Percentiles rank a stretch among this genome's conserved stretches.
phyloP scores from a whole-genome alignment of 2,329 filamentous ascomycete species.

The Metarhizium rileyi region DNA sequence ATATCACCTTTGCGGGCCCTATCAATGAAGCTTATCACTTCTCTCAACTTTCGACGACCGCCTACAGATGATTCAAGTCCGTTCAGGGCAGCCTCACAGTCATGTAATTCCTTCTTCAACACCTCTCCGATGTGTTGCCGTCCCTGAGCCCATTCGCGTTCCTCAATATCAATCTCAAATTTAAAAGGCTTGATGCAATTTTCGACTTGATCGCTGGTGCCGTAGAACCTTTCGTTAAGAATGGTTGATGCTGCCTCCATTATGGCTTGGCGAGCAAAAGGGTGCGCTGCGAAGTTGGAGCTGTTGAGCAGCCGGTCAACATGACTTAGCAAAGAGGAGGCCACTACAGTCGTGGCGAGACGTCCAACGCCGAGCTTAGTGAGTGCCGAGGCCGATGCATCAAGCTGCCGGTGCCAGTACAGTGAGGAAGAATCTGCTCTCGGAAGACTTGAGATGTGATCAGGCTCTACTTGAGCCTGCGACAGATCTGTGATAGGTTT shows the following conservation, averaged over 20 bases:
- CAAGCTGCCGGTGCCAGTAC: conserved; percentile 91
- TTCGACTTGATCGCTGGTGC: conserved; percentile 94
- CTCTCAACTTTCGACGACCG: conserved; percentile 72
- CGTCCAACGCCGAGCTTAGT: conserved; percentile 92
- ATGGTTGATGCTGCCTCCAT: conserved; percentile 83
- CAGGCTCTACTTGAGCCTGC: conserved; percentile 53
- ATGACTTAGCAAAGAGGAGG: conserved; percentile 75
- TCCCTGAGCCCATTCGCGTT: conserved; percentile 77
- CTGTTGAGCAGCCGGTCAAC: conserved; percentile 68
- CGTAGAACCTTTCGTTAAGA: conserved; percentile 88
- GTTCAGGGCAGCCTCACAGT: conserved; percentile 71
- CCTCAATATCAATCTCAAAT: conserved; percentile 91
- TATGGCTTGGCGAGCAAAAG: conserved; percentile 88
- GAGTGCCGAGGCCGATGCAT: conserved; percentile 79
- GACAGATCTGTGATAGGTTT: conserved; percentile 82
- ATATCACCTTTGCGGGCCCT: conserved; percentile 80
- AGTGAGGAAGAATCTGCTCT: conserved; percentile 76
- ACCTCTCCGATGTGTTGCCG: conserved; percentile 72
- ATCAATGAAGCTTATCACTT: conserved; percentile 87
- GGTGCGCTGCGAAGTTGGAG: conserved; percentile 82
- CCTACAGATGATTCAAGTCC: conserved; percentile 68
- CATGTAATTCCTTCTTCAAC: conserved; percentile 77
- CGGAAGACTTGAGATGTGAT: conserved; percentile 68
- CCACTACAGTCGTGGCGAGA: conserved; percentile 83
- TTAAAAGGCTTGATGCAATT: conserved; percentile 99